Base-by-base conservation (phyloP, 208 protist species). In the Trypanosoma brucei region DNA sequence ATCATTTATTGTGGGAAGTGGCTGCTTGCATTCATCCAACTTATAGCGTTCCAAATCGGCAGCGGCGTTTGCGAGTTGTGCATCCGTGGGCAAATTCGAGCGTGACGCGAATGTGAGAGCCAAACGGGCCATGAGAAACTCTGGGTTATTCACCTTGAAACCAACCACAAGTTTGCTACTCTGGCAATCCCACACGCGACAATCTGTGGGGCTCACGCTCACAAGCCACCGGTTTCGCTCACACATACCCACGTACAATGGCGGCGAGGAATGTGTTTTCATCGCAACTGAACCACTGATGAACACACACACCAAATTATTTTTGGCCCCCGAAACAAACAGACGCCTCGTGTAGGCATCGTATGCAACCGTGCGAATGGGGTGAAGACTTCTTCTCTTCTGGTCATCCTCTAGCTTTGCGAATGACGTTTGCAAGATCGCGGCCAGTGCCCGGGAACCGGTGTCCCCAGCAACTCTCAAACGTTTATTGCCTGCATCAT, bases 301-400 rank as follows among this genome's bases (percentile, higher is more conserved):
- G 53, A 92, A 92, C 34, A 78, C 83, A 59, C 85, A 86, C 6
- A 89, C 64, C 14, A 83, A 81, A 14, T 73, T 79, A 71, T 92
- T 92, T 53, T 66, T 70, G 34, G 71, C 62, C 35, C 85, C 85
- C 46, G 81, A 78, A n/a, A 79, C 82, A 62, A 89, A 78, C 9
- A 92, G 66, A 46, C 80, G 79, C 55, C 76, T 75, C 9, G 76
- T 68, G 2, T 58, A 66, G 49, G 78, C 68, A 72, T 89, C 84
- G 70, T 87, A 92, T 3, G 85, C 81, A 13, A 83, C 59, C 46
- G 66, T 70, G 55, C 74, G 70, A 55, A 79, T 75, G 1, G 80
- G 80, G 42, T 76, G 62, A 50, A 85, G 61, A 11, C 59, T 60
- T n/a, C 50, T 64, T 8, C 65, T 68, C 34, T 73, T 72, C 5